phyloP scores from a whole-genome alignment of 306 rosid species.

The Canavalia gladiata region DNA sequence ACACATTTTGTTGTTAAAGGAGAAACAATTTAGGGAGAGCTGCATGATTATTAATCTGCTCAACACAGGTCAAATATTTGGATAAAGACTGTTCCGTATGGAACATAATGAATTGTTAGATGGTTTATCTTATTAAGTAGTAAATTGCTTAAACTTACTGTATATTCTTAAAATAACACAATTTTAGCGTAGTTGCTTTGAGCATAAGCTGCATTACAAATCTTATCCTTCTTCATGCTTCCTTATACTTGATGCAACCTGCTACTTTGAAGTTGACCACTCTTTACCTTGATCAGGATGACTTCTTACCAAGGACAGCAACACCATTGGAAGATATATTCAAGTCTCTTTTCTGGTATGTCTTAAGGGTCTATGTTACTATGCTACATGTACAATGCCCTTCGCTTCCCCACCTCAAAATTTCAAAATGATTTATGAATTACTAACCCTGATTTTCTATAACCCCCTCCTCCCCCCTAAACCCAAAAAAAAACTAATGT shows the following conservation, averaged over 20 bases:
- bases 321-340: constrained; percentile 98
- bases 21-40: not conserved
- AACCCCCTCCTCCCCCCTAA: not conserved
- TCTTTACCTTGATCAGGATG: constrained; percentile 73
- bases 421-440: not conserved
- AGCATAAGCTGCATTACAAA: constrained; percentile 28
- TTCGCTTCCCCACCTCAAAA: not conserved
- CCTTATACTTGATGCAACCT: constrained; percentile 1
- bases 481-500: not conserved
- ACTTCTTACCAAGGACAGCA: constrained; percentile 95
- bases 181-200: not conserved
- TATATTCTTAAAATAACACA: constrained; percentile 1
- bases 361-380: not conserved
- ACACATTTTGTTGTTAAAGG: not conserved
- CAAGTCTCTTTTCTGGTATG: constrained; percentile 95
- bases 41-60: not conserved
- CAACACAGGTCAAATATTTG: constrained; percentile 5
- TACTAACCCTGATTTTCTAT: not conserved
- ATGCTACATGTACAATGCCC: constrained; percentile 20
- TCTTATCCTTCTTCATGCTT: constrained; percentile 21
- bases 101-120: not conserved
- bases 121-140: constrained; percentile 13
- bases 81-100: not conserved
- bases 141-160: not conserved
- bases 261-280: constrained; percentile 41